Base-by-base conservation (phyloP, 2,329 filamentous ascomycete species). In the Botrytis hyacinthi region DNA sequence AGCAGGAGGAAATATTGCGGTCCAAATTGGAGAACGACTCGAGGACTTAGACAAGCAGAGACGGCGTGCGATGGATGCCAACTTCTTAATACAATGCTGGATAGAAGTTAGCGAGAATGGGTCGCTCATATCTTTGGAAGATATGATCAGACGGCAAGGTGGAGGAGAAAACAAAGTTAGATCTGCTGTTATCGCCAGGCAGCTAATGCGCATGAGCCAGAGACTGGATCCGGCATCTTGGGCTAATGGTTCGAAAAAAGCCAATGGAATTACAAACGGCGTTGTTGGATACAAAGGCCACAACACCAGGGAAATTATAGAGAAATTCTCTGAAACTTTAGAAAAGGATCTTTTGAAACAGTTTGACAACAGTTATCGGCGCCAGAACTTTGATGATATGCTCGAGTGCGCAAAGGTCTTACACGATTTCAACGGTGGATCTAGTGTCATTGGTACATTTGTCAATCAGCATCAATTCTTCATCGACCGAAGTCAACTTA, bases 401-500 rank as follows among this genome's bases (percentile, higher is more conserved):
- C 92, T 93, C 84, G 96, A 98, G 81, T 99, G 96, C 81, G 93
- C 97, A 72, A 93, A 93, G 79, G 96, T 98, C 60, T 86, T 99
- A 75, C 89, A 96, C 81, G 96, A 98, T 83, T 99, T 99, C 86
- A 97, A 95, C 82, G 94, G 96, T 70, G 96, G 96, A 70, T 91
- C 94, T 73, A 98, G 95, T 81, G 96, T 98, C 74, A 97, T 98
- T 82, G 95, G 93, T 22, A 87, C 95, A 18, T 99, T 98, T 82
- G 95, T 99, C 80, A 99, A 99, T 81, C 96, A 99, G 82, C 97
- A 99, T 83, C 94, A 97, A 80, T 99, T 99, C 87, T 99, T 99
- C 84, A 98, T 99, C 80, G 96, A 98, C 81, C 88, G 95, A 40
- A 96, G 94, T 77, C 95, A 98, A 82, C 86, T 99, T 73, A 91